Conservation (phyloP, 2,329 filamentous ascomycete species). For the Ampelomyces quisqualis region DNA sequence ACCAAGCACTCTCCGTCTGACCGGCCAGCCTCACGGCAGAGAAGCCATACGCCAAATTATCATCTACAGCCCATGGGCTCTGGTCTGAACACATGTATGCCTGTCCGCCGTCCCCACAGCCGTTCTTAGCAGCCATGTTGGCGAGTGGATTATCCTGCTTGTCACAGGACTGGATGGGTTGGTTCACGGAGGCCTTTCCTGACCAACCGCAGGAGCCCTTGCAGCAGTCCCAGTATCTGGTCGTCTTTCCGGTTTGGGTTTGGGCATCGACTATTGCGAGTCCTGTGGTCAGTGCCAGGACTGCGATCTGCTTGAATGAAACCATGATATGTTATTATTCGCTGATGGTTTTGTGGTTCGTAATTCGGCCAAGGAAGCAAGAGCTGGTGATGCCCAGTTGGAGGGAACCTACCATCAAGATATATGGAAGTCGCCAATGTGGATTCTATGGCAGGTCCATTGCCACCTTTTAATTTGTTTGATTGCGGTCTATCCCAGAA, state of each 20-base stretch:
- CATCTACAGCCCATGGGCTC: slow-evolving; percentile 61
- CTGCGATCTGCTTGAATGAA: slow-evolving; percentile 30
- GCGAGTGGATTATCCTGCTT: slow-evolving; percentile 57
- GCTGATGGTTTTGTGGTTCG: background rate
- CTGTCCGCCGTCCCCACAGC: slow-evolving; percentile 57
- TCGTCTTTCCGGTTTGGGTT: slow-evolving; percentile 34
- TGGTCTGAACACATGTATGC: slow-evolving; percentile 63
- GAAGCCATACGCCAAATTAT: slow-evolving; percentile 63
- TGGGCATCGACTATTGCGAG: slow-evolving; percentile 31
- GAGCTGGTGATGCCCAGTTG: background rate
- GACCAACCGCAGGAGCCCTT: slow-evolving; percentile 66
- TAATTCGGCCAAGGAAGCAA: background rate
- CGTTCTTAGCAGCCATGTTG: slow-evolving; percentile 52
- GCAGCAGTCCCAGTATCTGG: slow-evolving; percentile 61
- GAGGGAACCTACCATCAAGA: background rate
- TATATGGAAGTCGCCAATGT: background rate
- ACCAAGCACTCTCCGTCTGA: slow-evolving; percentile 59
- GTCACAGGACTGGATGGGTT: slow-evolving; percentile 58
- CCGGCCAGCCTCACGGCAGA: slow-evolving; percentile 61
- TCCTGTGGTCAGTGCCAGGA: slow-evolving; percentile 31
- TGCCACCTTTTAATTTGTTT: slow-evolving; percentile 1
- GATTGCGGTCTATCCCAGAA: slow-evolving; percentile 1
- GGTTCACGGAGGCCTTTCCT: slow-evolving; percentile 56
- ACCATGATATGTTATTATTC: slow-evolving; percentile 20
- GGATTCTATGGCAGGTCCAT: background rate